phyloP scores from a whole-genome alignment of 2,329 filamentous ascomycete genomes.

The Hypoxylon sp. region DNA sequence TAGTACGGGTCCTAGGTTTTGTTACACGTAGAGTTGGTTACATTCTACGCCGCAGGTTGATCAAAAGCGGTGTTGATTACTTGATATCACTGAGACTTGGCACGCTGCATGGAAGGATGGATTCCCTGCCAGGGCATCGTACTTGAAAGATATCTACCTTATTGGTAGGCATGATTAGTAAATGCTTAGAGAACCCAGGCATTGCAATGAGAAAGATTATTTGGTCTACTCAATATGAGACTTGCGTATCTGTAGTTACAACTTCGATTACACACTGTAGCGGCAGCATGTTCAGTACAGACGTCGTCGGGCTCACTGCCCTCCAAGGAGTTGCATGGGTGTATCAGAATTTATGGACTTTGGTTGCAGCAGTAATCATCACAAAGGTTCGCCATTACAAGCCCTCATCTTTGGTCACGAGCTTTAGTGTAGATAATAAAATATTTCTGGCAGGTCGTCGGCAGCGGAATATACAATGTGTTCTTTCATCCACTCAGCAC shows the following conservation, averaged over 20 bases:
- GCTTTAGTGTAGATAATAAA: neutral
- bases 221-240: neutral
- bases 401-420: neutral
- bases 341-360: conserved; percentile 3
- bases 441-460: conserved; percentile 7
- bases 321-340: conserved; percentile 1
- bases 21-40: neutral
- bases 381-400: conserved; percentile 11
- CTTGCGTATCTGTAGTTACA: neutral
- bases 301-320: neutral
- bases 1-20: neutral
- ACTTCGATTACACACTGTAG: neutral
- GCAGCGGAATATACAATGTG: conserved; percentile 13
- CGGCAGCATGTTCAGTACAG: conserved; percentile 13
- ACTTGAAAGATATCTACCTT: neutral
- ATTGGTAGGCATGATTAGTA: neutral
- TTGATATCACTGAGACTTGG: neutral
- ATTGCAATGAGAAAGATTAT: neutral
- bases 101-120: neutral
- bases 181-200: neutral
- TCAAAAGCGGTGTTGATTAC: neutral
- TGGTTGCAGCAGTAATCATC: conserved; percentile 7
- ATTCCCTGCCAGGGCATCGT: neutral
- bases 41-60: neutral
- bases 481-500: conserved; percentile 21